Base-by-base conservation (phyloP, 192 early-diverging fungal genomes). In the Haplosporangium gracile region DNA sequence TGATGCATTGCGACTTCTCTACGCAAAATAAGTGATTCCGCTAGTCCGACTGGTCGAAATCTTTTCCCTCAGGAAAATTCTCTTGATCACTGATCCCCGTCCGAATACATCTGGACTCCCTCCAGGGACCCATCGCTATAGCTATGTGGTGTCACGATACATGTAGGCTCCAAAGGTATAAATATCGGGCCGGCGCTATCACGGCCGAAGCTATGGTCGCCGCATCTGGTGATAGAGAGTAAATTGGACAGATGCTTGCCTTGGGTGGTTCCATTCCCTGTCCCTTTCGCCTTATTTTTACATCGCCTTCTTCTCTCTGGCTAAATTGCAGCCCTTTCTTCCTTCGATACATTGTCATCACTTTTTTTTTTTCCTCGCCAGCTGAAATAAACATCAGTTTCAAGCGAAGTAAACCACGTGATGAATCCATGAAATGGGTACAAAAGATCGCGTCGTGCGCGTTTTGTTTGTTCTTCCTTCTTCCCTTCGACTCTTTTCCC, bases 131-230 rank as follows among this genome's bases (percentile, higher is more conserved):
- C 2, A 5, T 5, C 5, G 18, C 5, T 18, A 22, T 51, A 51
- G 49, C 49, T 51, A 51, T 51, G 49, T 3, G 49, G 18, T 18
- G 18, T 26, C 55, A n/a, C 1, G 55, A 57, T 55, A 22, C 53
- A 26, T 9, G 55, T 57, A 24, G 55, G 2, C 55, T n/a, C 55
- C 55, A 10, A 57, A 57, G n/a, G 24, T 57, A 57, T 26, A 57
- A 57, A 26, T 57, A 57, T 7, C 22, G 55, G 55, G 2, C n/a
- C n/a, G n/a, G n/a, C n/a, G n/a, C 8, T 77, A 65, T 45, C 43
- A 45, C 43, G 68, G 68, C 32, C 11, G 76, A 26, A 32, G 76
- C 42, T 78, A 40, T 24, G 76, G 68, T n/a, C 15, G 40, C 36
- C 49, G 47, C 34, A 20, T 34, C 7, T 45, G 77, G 34, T 79